Percentiles rank a stretch among this genome's conserved stretches.
phyloP scores from a whole-genome alignment of 2,329 filamentous ascomycete genomes.

The Neocucurbitaria cava region DNA sequence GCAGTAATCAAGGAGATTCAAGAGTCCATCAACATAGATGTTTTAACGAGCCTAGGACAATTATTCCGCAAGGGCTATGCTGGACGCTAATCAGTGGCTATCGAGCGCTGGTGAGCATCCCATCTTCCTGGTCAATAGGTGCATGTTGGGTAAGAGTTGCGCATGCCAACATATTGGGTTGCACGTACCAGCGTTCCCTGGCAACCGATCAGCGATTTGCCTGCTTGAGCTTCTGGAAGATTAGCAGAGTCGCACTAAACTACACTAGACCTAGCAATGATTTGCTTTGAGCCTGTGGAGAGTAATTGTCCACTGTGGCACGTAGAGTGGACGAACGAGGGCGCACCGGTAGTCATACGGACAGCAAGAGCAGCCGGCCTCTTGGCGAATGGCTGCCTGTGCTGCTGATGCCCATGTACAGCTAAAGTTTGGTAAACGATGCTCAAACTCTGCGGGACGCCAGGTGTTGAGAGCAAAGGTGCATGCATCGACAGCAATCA shows the following conservation, averaged over 20 bases:
- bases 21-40: neutral
- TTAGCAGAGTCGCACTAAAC: slow-evolving; percentile 17
- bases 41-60: slow-evolving; percentile 4
- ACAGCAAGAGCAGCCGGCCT: slow-evolving; percentile 16
- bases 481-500: slow-evolving; percentile 18
- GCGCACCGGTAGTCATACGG: slow-evolving; percentile 19
- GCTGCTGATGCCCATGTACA: slow-evolving; percentile 3
- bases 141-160: neutral
- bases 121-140: slow-evolving; percentile 7
- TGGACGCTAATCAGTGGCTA: slow-evolving; percentile 19
- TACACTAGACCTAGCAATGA: slow-evolving; percentile 15
- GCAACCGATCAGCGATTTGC: slow-evolving; percentile 5
- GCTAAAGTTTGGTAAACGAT: no score
- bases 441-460: neutral
- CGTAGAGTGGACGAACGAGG: slow-evolving; percentile 26
- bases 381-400: slow-evolving; percentile 20
- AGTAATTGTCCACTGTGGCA: slow-evolving; percentile 23
- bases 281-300: slow-evolving; percentile 18
- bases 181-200: slow-evolving; percentile 3
- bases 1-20: slow-evolving; percentile 21
- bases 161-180: slow-evolving; percentile 1
- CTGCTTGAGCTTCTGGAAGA: slow-evolving; percentile 35
- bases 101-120: slow-evolving; percentile 10
- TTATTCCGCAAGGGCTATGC: slow-evolving; percentile 12
- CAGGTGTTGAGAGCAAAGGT: slow-evolving; percentile 8